Base-by-base conservation (phyloP, 2,329 filamentous ascomycete species). In the Tolypocladium nubicola region DNA sequence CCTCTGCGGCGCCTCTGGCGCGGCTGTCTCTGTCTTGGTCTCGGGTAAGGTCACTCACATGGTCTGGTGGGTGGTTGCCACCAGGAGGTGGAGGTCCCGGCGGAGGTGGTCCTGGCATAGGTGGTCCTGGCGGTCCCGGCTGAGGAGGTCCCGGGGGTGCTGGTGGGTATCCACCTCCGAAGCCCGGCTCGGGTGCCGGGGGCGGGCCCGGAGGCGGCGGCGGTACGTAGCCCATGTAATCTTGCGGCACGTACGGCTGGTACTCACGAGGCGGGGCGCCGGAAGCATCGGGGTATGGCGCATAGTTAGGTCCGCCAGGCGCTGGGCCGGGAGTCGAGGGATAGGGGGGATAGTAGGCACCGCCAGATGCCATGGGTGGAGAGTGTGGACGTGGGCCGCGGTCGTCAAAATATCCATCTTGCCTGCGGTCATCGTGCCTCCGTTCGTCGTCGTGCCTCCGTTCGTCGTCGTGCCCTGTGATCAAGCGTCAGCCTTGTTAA, bases 321-420 rank as follows among this genome's bases (percentile, higher is more conserved):
- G 61, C 58, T 2, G 62, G 61, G 54, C 63, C 66, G 39, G 61
- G 69, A 30, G 59, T 73, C 57, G 60, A 63, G 8, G 72, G 71
- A 53, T 74, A 73, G 3, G 75, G 74, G 3, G 74, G 75, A 59
- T 77, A 79, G 63, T 73, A 79, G 19, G 75, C 74, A 14, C 78
- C 78, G n/a, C 78, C 79, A 2, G 78, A 81, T 4, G 77, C 77
- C 56, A 73, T 77, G 3, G 76, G 75, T 0, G 78, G 79, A 2
- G 79, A 81, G 6, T 74, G 72, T 5, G 73, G 68, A 13, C 71
- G 73, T 43, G 66, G 66, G 53, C 68, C 66, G 40, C 67, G 65
- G 55, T 70, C 65, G 45, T 72, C 66, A 57, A 73, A 72, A 60
- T 75, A 71, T 21, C 59, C 64, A 35, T 71, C 68, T 50, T 68